Conservation (phyloP, 148 eudicot genomes). For the Vaccinium darrowii region DNA sequence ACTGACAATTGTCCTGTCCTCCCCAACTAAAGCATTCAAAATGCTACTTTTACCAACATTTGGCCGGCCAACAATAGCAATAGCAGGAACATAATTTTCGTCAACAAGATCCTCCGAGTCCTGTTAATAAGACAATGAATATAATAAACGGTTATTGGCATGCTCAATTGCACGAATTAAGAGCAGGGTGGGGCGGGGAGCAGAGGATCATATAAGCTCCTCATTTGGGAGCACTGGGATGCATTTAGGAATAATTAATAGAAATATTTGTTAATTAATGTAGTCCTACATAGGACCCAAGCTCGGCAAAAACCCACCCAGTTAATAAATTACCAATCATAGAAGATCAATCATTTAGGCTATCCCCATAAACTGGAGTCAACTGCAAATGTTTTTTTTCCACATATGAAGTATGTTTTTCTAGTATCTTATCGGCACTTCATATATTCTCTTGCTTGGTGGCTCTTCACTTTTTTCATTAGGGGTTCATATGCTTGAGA, state of each 20-base stretch:
- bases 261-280: not conserved
- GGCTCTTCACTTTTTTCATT: not conserved
- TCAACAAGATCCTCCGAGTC: slow-evolving; percentile 44
- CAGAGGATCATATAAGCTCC: not conserved
- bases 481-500: not conserved
- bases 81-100: slow-evolving; percentile 72
- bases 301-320: not conserved
- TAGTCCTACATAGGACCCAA: not conserved
- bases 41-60: slow-evolving; percentile 99
- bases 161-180: not conserved
- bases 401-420: not conserved
- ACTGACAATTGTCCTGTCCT: slow-evolving; percentile 95
- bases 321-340: not conserved
- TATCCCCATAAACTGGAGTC: not conserved
- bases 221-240: not conserved
- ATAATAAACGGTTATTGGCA: slow-evolving; percentile 16
- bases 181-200: not conserved
- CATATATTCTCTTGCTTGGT: not conserved
- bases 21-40: slow-evolving; percentile 94
- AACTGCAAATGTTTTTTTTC: not conserved
- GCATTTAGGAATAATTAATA: not conserved
- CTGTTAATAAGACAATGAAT: slow-evolving; percentile 35
- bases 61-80: slow-evolving; percentile 95
- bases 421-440: not conserved
- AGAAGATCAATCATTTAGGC: not conserved